These are phyloP conservation scores for Fusarium cyanostomum DNA, from an alignment of 2,329 filamentous ascomycete species.

Conservation along the genomic window DNA sequence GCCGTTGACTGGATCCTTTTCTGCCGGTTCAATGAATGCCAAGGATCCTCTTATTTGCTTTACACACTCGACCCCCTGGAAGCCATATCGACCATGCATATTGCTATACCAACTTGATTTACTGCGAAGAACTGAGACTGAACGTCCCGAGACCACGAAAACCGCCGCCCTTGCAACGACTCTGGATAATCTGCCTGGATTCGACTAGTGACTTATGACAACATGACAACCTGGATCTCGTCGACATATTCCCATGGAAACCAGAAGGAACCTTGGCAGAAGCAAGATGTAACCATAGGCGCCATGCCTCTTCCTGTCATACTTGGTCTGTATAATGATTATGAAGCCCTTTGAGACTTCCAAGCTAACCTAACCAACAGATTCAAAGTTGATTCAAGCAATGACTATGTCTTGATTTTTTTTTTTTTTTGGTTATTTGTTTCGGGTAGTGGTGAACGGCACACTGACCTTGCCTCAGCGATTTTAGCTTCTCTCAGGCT, in stretches of 20 bases:
- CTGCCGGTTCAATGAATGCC: conserved; percentile 19
- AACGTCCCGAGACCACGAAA: neutral
- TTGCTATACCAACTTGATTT: conserved; percentile 39
- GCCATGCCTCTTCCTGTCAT: conserved; percentile 17
- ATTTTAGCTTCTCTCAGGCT: conserved; percentile 65
- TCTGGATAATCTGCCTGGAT: conserved; percentile 22
- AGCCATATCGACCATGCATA: conserved; percentile 11
- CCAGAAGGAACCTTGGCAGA: conserved; percentile 27
- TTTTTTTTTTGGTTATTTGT: conserved; percentile 46
- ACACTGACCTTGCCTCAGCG: conserved; percentile 67
- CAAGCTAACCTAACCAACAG: conserved; percentile 50
- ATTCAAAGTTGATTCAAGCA: conserved; percentile 67
- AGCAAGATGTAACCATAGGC: conserved; percentile 27
- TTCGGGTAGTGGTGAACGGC: conserved; percentile 58
- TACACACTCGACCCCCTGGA: conserved; percentile 10
- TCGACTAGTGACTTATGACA: conserved; percentile 23
- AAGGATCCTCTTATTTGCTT: conserved; percentile 27
- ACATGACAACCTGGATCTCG: conserved; percentile 13
- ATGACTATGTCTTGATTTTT: conserved; percentile 43
- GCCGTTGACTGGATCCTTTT: conserved; percentile 9
- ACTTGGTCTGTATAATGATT: conserved; percentile 43
- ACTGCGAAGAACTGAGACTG: conserved; percentile 24
- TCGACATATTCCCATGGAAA: conserved; percentile 10
- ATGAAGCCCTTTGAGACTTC: conserved; percentile 21
- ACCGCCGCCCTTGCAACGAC: neutral